Evolutionary conservation across 148 eudicot genomes (phyloP).

Genomic region (Chenopodium formosanum): DNA sequence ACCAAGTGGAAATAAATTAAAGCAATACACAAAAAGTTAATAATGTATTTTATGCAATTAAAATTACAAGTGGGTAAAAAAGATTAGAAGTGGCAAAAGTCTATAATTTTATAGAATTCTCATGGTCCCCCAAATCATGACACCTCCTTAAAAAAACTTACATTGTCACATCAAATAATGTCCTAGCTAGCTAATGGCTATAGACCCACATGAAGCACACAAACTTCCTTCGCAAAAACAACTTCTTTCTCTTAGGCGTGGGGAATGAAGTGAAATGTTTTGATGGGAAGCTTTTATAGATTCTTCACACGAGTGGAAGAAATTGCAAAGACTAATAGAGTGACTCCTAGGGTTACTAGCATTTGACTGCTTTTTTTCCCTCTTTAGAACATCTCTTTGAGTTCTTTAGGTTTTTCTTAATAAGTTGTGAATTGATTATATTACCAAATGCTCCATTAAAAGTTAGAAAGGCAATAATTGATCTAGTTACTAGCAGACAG

Average conservation of each 20-base stretch:
- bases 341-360: constrained; percentile 10
- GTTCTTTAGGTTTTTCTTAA: neutral
- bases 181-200: neutral
- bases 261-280: no score
- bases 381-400: neutral
- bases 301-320: constrained; percentile 11
- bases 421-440: neutral
- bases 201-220: neutral
- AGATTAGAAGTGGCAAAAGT: neutral
- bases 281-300: neutral
- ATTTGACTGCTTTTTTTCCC: constrained; percentile 9
- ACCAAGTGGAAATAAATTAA: neutral
- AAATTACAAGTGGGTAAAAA: no score
- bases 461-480: neutral
- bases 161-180: neutral
- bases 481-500: neutral
- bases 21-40: neutral
- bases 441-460: neutral
- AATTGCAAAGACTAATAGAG: neutral
- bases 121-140: neutral
- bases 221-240: neutral
- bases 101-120: neutral
- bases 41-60: no score
- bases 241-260: no score
- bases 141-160: neutral